Percentiles rank a stretch among this genome's conserved stretches.
phyloP scores from a whole-genome alignment of 225 moss, liverwort and hornwort species.

The Anthoceros angustus region DNA sequence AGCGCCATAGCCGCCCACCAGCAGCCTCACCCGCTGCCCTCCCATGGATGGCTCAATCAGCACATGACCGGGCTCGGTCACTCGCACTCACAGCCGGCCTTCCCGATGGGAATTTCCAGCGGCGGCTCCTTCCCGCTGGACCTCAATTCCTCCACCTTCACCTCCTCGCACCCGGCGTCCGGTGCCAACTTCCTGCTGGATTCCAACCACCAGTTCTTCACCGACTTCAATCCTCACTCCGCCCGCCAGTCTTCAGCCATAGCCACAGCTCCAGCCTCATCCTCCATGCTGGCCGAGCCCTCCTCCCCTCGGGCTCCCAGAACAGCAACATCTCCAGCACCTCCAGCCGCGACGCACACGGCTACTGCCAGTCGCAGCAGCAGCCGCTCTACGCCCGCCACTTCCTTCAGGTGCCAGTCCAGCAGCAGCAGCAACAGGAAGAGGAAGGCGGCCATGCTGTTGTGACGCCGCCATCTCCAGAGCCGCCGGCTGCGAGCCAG shows the following conservation, averaged over 20 bases:
- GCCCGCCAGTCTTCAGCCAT: background rate
- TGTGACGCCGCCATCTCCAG: constrained; percentile 24
- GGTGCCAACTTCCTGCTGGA: background rate
- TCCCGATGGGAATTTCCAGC: background rate
- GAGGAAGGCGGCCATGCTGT: too few relatives aligned
- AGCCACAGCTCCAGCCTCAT: background rate
- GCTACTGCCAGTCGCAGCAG: constrained; percentile 26
- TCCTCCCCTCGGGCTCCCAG: background rate
- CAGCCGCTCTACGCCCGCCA: constrained; percentile 54
- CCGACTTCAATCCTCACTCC: background rate
- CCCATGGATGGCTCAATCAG: constrained; percentile 73
- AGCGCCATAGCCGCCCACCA: constrained; percentile 61
- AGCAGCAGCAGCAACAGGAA: too few relatives aligned
- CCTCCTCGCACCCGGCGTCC: background rate
- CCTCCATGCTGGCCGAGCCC: background rate
- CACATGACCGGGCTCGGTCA: constrained; percentile 21
- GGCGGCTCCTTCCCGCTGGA: background rate
- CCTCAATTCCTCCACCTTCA: background rate
- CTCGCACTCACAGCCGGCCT: constrained; percentile 21
- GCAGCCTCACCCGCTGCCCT: constrained; percentile 24
- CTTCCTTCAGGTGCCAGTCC: too few relatives aligned
- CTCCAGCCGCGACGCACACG: constrained; percentile 6
- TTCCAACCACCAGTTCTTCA: background rate
- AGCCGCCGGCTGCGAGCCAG: constrained; percentile 5
- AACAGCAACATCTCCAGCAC: constrained; percentile 1